Evolutionary conservation across 148 eudicot genomes (phyloP), one percentile per base, ranked within the genome.

Genomic region (Vaccinium myrtillus): DNA sequence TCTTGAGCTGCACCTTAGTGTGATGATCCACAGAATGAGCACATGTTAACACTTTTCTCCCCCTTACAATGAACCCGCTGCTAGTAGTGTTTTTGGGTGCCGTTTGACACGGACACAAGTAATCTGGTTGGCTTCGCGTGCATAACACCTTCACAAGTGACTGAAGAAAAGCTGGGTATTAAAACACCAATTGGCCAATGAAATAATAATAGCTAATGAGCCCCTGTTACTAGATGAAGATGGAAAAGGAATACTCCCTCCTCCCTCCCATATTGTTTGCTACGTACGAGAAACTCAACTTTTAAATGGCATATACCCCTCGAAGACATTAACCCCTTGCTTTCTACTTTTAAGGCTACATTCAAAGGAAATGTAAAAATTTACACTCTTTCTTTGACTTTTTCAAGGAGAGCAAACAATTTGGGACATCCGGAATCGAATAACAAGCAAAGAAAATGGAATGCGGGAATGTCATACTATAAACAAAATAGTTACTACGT

Each of bases 41-140:
- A 71, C 76, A 71, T 15, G 76, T 71, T 71, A 71, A 71, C 48
- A 71, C 76, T 71, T 36, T 71, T 71, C 76, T 71, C 21, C 48
- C 76, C 76, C 76, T 71, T 14, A 71, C 76, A 71, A 71, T 71
- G 48, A 71, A 71, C 76, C 76, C 76, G 48, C 48, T 71, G 48
- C 76, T 71, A 9, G 21, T 13, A 71, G 76, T 71, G 46, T 30
- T 2, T 30, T 36, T 36, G 15, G 36, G 39, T 14, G 13, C 76
- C 21, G 49, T 71, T 71, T 71, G 48, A 12, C 3, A 39, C 0
- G 76, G 76, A 16, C 76, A 36, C 5, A 36, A 71, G 76, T 30
- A 71, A 71, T 71, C 76, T 71, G 76, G 76, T 71, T 49, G 48
- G 19, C 2, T 30, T 30, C 43, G 15, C 19, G 43, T 16, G 76